Base-by-base conservation (phyloP, 2,329 filamentous ascomycete genomes). In the Emydomyces testavorans region DNA sequence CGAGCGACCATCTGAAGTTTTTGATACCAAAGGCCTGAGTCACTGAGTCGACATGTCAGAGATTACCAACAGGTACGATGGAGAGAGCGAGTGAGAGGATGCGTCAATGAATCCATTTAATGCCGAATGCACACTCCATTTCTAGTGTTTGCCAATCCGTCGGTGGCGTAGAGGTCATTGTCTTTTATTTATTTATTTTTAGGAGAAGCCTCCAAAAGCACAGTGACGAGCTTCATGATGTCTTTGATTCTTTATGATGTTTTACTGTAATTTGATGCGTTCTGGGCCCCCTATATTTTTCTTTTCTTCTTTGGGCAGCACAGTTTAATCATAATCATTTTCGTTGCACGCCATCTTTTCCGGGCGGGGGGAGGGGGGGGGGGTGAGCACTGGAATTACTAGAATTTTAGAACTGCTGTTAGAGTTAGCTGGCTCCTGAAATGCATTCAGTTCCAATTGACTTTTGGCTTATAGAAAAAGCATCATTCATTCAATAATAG, bases 191-290 rank as follows among this genome's bases (percentile, higher is more conserved):
- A 40, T 50, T 43, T 42, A 46, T 42, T 36, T 29, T 44, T 47
- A 28, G 15, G 29, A 37, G 11, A 34, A 7, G n/a, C 29, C 34
- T 36, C 34, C 24, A 43, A 35, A 50, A 45, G 47, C 39, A 43
- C 23, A 28, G 39, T 16, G 43, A 50, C 31, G 26, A 44, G 26
- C 34, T 53, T 46, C 53, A 43, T 49, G 36, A 45, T 32, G 38
- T 28, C 47, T 50, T 52, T 44, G 49, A 53, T 51, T 37, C 45
- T 45, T 49, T 48, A 13, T 45, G 46, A n/a, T 48, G 8, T 44
- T 55, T 50, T 41, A 46, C 18, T 49, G 15, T 43, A 32, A 4
- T 38, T 24, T 32, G 6, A 29, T 24, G 8, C 24, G 11, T 42
- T 46, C 37, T 43, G 26, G 21, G n/a, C 31, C 29, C 53, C 55